A percentile compares a stretch with the other conserved stretches of the same genome.
These are phyloP conservation scores for Catunica adiposa DNA, from an alignment of 2,329 filamentous ascomycete species.

Conservation along the genomic window DNA sequence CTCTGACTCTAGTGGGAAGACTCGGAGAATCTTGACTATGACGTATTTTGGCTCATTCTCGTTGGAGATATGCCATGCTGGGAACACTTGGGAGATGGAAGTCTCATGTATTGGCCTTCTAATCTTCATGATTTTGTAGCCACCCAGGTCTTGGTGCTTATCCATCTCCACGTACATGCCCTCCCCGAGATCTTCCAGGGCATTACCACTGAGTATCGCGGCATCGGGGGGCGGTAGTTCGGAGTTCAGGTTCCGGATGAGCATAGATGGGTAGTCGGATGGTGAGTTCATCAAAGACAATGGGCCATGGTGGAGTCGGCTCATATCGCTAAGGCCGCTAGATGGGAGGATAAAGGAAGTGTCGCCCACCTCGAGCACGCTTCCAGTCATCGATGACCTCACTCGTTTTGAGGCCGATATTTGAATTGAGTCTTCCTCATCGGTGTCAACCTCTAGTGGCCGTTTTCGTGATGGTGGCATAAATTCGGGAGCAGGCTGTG, in stretches of 20 bases:
- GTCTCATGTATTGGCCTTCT: conserved; percentile 1
- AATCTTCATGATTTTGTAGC: conserved; percentile 3
- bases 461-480: no score
- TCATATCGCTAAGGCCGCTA: not conserved
- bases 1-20: not conserved
- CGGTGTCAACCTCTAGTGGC: no score
- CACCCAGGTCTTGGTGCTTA: not conserved
- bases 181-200: not conserved
- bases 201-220: not conserved
- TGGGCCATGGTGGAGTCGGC: not conserved
- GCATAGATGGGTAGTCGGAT: not conserved
- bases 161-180: not conserved
- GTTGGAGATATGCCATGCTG: not conserved
- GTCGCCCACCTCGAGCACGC: not conserved
- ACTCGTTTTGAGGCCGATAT: not conserved
- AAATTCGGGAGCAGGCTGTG: no score
- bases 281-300: not conserved
- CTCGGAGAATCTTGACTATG: conserved; percentile 7
- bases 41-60: not conserved
- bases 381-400: not conserved
- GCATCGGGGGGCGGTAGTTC: not conserved
- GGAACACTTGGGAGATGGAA: conserved; percentile 3
- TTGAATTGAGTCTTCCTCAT: not conserved
- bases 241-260: not conserved
- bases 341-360: not conserved